phyloP scores from a whole-genome alignment of 1,284 basidiomycete genomes.

The Ustilago trichophora region DNA sequence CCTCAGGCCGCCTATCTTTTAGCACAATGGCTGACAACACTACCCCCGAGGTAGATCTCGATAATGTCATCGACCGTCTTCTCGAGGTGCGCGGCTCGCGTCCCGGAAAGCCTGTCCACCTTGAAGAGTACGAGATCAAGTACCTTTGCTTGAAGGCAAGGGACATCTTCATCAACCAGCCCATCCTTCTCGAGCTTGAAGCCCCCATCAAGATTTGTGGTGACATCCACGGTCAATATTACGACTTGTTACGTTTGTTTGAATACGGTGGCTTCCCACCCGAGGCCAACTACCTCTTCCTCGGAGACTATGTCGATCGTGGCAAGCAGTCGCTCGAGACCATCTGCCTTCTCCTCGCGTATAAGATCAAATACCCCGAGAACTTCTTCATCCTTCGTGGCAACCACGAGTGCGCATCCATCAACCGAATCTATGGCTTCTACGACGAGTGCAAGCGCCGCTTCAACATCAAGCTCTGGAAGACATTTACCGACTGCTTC shows the following conservation, averaged over 20 bases:
- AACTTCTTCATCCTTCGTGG: conserved; percentile 95
- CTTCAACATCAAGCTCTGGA: conserved; percentile 98
- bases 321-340: conserved; percentile 94
- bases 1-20: conserved; percentile 21
- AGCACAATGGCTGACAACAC: conserved; percentile 62
- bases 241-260: conserved; percentile 89
- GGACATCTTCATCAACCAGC: conserved; percentile 95
- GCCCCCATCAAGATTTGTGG: conserved; percentile 97
- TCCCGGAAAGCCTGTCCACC: conserved; percentile 90
- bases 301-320: conserved; percentile 93
- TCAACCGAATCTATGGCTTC: conserved; percentile 95
- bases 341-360: conserved; percentile 83
- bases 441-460: conserved; percentile 97
- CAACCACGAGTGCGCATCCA: conserved; percentile 93
- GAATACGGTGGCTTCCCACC: conserved; percentile 95
- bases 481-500: conserved; percentile 96
- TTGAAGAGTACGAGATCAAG: conserved; percentile 95
- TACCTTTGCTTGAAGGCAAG: conserved; percentile 92
- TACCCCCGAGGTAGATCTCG: conserved; percentile 64
- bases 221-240: conserved; percentile 95
- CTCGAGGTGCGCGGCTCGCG: conserved; percentile 81
- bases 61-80: conserved; percentile 66
- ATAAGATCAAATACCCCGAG: conserved; percentile 99
- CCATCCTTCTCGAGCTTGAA: conserved; percentile 90
- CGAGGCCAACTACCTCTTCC: conserved; percentile 95